These are phyloP conservation scores for Boletus coccyginus DNA, from an alignment of 768 basidiomycete genomes.

Conservation along the genomic window DNA sequence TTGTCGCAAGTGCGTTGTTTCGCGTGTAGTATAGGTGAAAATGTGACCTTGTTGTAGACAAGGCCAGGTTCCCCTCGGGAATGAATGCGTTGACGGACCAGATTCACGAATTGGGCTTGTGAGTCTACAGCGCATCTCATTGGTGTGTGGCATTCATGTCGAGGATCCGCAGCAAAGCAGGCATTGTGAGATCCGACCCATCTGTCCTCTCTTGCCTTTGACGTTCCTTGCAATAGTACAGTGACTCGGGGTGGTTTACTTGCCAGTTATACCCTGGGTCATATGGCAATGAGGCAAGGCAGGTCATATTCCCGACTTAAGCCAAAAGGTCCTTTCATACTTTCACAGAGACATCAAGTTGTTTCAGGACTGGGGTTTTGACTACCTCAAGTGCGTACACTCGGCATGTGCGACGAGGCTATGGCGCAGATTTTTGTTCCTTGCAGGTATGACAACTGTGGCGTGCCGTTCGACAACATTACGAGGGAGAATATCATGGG, in stretches of 20 bases:
- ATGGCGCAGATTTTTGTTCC: not conserved
- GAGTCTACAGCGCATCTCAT: constrained; percentile 19
- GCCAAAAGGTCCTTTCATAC: not conserved
- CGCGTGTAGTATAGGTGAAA: not conserved
- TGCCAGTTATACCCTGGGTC: constrained; percentile 65
- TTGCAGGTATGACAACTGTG: constrained; percentile 59
- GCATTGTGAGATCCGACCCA: constrained; percentile 46
- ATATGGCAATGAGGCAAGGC: constrained; percentile 59
- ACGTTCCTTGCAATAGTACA: constrained; percentile 42
- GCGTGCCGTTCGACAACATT: constrained; percentile 55
- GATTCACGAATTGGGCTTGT: constrained; percentile 59
- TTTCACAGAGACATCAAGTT: constrained; percentile 48
- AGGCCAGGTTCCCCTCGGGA: constrained; percentile 52
- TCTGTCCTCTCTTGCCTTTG: not conserved
- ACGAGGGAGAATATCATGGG: constrained; percentile 55
- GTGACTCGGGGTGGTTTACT: constrained; percentile 69
- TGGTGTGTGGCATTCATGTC: not conserved
- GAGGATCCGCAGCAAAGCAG: constrained; percentile 45
- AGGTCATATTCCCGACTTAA: not conserved
- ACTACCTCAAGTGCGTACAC: constrained; percentile 53
- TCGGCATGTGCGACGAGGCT: not conserved
- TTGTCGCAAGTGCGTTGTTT: constrained; percentile 47
- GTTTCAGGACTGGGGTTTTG: constrained; percentile 67
- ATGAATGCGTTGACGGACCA: constrained; percentile 55
- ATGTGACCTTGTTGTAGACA: constrained; percentile 33